Evolutionary conservation across 768 basidiomycete species (phyloP), one percentile per base, ranked within the genome.

Genomic region (Fomitopsis pulvina): DNA sequence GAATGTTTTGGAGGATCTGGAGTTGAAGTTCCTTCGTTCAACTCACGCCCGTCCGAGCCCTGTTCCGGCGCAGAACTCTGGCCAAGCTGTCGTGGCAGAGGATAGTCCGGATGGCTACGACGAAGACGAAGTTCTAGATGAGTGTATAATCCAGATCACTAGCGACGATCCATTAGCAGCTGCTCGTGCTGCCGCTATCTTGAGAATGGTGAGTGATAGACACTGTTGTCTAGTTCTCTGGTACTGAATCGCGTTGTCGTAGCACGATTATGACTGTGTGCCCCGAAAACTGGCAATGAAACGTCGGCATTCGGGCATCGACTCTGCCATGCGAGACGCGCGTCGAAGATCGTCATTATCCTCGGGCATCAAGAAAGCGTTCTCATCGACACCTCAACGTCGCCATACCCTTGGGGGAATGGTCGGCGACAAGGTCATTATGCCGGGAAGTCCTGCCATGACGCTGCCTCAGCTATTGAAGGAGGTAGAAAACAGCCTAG

Each of bases 171-270:
- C 93, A 2, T 74, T 76, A 51, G 90, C 90, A 16, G 93, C 93
- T 41, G 93, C 92, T 2, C 72, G 89, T 42, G 93, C 92, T n/a
- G 92, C 90, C 28, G 93, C 93, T 0, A 93, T 96, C 51, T 71
- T 96, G 57, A 92, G 87, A 66, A 77, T 89, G 74, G 91, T 90
- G 43, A n/a, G 80, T 64, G 11, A 1, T 22, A 40, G 47, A 4
- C 11, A 18, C 2, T 46, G 34, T 30, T 51, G 20, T 39, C 48
- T 42, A 14, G 18, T 50, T 10, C 49, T 21, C 12, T n/a, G 27
- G 34, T 48, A 47, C 30, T 53, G 6, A 39, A 32, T n/a, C 48
- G 20, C 27, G 47, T 39, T 45, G 21, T 41, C 7, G n/a, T 51
- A 91, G 85, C 85, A 94, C 58, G 85, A 93, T 66, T 87, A 90